A percentile compares a stretch with the other conserved stretches of the same genome.
Evolutionary conservation across 2,329 filamentous ascomycete species (phyloP).

Genomic region (Cyclaneusma minus): DNA sequence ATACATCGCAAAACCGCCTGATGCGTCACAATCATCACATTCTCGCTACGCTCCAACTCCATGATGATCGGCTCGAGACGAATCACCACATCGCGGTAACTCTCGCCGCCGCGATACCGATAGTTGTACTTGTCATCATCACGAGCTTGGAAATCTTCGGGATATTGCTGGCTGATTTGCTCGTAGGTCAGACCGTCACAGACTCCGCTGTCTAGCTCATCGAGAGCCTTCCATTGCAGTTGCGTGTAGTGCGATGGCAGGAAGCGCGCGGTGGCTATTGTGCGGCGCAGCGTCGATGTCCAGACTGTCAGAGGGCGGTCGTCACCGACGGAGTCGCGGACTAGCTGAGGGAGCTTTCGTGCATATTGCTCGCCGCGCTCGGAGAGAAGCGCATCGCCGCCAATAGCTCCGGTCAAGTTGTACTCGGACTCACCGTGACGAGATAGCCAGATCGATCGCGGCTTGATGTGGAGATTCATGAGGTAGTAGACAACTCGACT

Average conservation of each 20-base stretch:
- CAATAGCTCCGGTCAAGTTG: slow-evolving; percentile 82
- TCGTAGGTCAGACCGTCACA: slow-evolving; percentile 95
- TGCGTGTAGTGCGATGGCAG: slow-evolving; percentile 76
- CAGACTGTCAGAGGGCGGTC: slow-evolving; percentile 50
- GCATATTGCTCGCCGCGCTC: slow-evolving; percentile 79
- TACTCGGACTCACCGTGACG: slow-evolving; percentile 88
- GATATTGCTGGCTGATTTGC: slow-evolving; percentile 80
- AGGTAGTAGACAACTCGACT: slow-evolving; percentile 95
- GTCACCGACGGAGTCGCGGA: slow-evolving; percentile 70
- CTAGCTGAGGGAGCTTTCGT: slow-evolving; percentile 65
- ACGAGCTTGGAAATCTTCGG: slow-evolving; percentile 86
- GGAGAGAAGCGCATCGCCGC: slow-evolving; percentile 80
- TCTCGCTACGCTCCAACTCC: slow-evolving; percentile 91
- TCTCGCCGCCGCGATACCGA: slow-evolving; percentile 91
- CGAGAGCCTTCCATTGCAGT: slow-evolving; percentile 94
- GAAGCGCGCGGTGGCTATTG: slow-evolving; percentile 79
- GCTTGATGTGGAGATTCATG: slow-evolving; percentile 96
- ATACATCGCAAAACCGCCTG: slow-evolving; percentile 95
- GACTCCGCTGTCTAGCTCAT: slow-evolving; percentile 91
- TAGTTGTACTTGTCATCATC: slow-evolving; percentile 99
- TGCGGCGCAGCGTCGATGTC: slow-evolving; percentile 67
- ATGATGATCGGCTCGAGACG: slow-evolving; percentile 98
- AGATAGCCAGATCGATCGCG: slow-evolving; percentile 91
- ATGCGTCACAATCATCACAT: slow-evolving; percentile 95
- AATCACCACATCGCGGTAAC: slow-evolving; percentile 91